phyloP scores from a whole-genome alignment of 2,329 filamentous ascomycete genomes.

The Fusarium papillatum region DNA sequence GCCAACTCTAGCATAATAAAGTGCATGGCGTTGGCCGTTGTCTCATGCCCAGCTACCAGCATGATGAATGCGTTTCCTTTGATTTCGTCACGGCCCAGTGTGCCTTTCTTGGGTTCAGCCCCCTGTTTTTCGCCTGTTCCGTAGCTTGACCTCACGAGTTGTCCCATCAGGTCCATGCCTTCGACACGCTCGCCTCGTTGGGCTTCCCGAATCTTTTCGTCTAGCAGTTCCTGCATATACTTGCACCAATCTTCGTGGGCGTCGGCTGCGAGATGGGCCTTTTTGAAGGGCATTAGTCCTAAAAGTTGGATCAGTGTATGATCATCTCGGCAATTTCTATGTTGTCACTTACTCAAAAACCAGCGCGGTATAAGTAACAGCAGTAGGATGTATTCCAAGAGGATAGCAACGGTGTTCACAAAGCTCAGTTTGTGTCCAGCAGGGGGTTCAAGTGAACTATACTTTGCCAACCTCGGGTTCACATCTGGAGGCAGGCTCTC shows the following conservation, averaged over 20 bases:
- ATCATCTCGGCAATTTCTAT: neutral
- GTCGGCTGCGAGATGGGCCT: constrained; percentile 63
- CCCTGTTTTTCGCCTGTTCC: constrained; percentile 26
- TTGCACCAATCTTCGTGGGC: constrained; percentile 74
- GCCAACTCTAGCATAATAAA: constrained; percentile 79
- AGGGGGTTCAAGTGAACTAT: constrained; percentile 59
- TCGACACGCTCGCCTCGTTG: constrained; percentile 52
- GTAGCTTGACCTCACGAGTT: constrained; percentile 60
- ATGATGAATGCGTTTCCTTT: constrained; percentile 80
- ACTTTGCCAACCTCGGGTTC: constrained; percentile 63
- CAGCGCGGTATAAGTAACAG: constrained; percentile 72
- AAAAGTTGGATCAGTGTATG: constrained; percentile 13
- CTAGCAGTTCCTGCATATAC: constrained; percentile 79
- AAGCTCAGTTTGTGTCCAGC: constrained; percentile 75
- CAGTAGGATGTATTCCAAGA: constrained; percentile 74
- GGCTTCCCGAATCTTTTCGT: constrained; percentile 67
- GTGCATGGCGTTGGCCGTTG: constrained; percentile 81
- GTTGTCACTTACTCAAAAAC: constrained; percentile 60
- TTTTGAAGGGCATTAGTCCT: constrained; percentile 64
- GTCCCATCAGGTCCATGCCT: constrained; percentile 67
- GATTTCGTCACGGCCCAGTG: constrained; percentile 74
- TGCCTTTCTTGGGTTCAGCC: constrained; percentile 43
- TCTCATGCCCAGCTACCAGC: constrained; percentile 84
- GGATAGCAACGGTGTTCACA: constrained; percentile 69
- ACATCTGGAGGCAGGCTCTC: constrained; percentile 61